Evolutionary conservation across 2,329 filamentous ascomycete species (phyloP).

Genomic region (Fusarium sp.): DNA sequence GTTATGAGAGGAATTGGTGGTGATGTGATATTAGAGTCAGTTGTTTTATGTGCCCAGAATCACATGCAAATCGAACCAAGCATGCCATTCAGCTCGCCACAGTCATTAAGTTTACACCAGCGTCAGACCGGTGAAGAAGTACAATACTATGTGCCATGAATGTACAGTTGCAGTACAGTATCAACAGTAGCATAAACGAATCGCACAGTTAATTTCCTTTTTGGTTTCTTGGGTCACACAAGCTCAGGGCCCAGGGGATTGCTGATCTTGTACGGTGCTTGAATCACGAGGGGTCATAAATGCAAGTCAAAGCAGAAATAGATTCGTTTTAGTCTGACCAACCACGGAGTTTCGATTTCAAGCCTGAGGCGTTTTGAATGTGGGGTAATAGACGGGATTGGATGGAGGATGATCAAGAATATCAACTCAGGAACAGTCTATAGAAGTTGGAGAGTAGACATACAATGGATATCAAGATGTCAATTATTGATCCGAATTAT

Average conservation of each 20-base stretch:
- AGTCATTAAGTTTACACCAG: constrained; percentile 10
- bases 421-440: background rate
- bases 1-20: background rate
- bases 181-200: background rate
- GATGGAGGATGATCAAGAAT: constrained; percentile 16
- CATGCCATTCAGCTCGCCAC: constrained; percentile 22
- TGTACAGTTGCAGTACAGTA: constrained; percentile 4
- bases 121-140: background rate
- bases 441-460: background rate
- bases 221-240: background rate
- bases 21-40: background rate
- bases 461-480: too few species aligned
- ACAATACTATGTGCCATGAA: background rate
- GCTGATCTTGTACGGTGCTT: constrained; percentile 10
- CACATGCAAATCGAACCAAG: constrained; percentile 39
- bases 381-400: constrained; percentile 27
- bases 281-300: constrained; percentile 36
- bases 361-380: constrained; percentile 28
- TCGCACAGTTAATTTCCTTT: background rate
- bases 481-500: too few species aligned
- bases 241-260: background rate
- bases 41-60: constrained; percentile 29
- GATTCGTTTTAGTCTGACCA: constrained; percentile 25
- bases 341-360: constrained; percentile 31
- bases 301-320: constrained; percentile 27